Conservation (phyloP, 2,329 filamentous ascomycete genomes). For the Graphilbum fragrans region DNA sequence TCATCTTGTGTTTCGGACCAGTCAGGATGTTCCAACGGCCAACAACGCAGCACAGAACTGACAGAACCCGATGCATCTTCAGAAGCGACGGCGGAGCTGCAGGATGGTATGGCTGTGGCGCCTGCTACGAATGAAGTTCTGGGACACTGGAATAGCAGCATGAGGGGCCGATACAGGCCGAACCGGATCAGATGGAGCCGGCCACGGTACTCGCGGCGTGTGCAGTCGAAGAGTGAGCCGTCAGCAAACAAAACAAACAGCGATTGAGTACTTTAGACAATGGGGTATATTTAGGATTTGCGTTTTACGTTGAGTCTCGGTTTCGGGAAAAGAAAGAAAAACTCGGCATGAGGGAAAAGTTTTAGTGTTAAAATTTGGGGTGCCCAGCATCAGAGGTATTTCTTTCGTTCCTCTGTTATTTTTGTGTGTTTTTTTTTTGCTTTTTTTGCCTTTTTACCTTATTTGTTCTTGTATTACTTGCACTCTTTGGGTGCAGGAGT, state of each 20-base stretch:
- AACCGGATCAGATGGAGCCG: constrained; percentile 9
- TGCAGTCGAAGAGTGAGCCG: constrained; percentile 34
- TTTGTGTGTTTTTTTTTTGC: no score
- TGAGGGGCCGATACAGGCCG: constrained; percentile 3
- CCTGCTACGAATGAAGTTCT: neutral
- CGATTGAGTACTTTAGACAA: neutral
- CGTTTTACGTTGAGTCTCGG: no score
- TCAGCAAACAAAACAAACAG: constrained; percentile 1
- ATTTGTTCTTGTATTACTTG: no score
- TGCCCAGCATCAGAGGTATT: no score
- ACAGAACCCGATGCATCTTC: constrained; percentile 3
- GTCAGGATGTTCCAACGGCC: constrained; percentile 1
- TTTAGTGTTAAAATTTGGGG: no score
- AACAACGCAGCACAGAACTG: constrained; percentile 7
- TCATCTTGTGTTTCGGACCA: neutral
- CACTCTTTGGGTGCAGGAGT: no score
- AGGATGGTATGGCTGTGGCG: neutral
- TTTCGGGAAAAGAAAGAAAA: no score
- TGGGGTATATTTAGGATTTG: no score
- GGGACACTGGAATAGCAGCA: constrained; percentile 5
- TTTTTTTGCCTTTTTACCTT: no score
- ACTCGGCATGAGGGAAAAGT: no score
- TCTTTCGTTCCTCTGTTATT: no score
- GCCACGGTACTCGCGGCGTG: constrained; percentile 27
- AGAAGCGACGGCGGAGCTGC: neutral